Conservation (phyloP, 768 basidiomycete species). For the Leccinum ochraceum region DNA sequence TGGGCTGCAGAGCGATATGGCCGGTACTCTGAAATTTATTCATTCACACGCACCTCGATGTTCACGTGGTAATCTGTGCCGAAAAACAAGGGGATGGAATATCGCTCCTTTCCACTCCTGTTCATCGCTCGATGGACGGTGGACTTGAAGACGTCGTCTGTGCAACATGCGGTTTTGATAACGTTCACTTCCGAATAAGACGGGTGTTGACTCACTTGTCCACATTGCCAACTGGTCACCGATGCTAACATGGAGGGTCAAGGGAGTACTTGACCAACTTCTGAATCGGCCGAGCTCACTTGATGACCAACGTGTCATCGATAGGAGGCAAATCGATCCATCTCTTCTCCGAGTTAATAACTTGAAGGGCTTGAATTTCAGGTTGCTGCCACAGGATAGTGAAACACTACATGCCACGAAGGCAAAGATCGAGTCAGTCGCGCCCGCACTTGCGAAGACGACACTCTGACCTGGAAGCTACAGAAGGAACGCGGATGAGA, state of each 20-base stretch:
- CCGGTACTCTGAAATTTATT: not conserved
- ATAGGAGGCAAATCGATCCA: conserved; percentile 86
- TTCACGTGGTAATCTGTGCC: conserved; percentile 85
- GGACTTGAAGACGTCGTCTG: conserved; percentile 89
- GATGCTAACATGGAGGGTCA: conserved; percentile 50
- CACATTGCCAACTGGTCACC: conserved; percentile 88
- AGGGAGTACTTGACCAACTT: not conserved
- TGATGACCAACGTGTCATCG: conserved; percentile 81
- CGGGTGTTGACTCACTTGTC: conserved; percentile 61
- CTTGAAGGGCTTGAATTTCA: conserved; percentile 73
- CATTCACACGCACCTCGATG: conserved; percentile 56
- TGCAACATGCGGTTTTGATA: not conserved
- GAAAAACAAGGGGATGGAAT: conserved; percentile 89
- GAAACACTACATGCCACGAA: conserved; percentile 60
- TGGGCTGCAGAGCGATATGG: conserved; percentile 29
- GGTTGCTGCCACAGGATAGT: conserved; percentile 86
- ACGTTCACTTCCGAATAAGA: no score
- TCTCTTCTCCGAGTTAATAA: conserved; percentile 69
- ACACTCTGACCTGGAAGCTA: conserved; percentile 43
- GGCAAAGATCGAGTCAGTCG: not conserved
- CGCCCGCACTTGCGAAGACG: not conserved
- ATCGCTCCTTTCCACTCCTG: conserved; percentile 66
- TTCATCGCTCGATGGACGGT: conserved; percentile 88
- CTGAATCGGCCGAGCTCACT: conserved; percentile 45
- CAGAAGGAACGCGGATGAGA: not conserved